These are phyloP conservation scores for Arthonia radiata DNA, from an alignment of 495 filamentous ascomycete genomes.

Conservation along the genomic window DNA sequence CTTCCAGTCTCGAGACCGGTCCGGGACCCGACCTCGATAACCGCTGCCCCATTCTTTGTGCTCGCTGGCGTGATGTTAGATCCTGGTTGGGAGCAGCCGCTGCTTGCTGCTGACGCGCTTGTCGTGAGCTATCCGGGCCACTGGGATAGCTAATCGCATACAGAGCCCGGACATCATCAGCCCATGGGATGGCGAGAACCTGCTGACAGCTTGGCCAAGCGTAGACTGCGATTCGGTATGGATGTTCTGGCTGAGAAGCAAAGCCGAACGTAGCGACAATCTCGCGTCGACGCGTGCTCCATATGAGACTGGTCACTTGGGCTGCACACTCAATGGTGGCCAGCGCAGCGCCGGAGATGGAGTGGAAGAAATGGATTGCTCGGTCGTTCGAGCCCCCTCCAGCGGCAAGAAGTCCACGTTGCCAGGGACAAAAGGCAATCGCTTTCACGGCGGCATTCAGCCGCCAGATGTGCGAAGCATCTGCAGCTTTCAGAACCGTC, in stretches of 20 bases:
- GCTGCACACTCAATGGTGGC: slow-evolving; percentile 82
- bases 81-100: slow-evolving; percentile 1
- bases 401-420: slow-evolving; percentile 63
- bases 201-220: slow-evolving; percentile 85
- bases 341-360: slow-evolving; percentile 56
- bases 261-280: slow-evolving; percentile 89
- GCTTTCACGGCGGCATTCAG: slow-evolving; percentile 88
- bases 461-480: slow-evolving; percentile 27
- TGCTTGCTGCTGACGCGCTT: background rate
- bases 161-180: slow-evolving; percentile 51
- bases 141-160: slow-evolving; percentile 48
- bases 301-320: slow-evolving; percentile 81
- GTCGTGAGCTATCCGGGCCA: slow-evolving; percentile 18
- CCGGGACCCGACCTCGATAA: too few relatives aligned
- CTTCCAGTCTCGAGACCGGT: too few relatives aligned
- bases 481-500: slow-evolving; percentile 2
- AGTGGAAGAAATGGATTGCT: slow-evolving; percentile 89
- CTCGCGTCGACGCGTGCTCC: slow-evolving; percentile 65
- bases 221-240: slow-evolving; percentile 78
- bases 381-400: slow-evolving; percentile 87
- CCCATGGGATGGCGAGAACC: slow-evolving; percentile 75
- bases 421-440: slow-evolving; percentile 94
- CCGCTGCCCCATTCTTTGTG: too few relatives aligned
- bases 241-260: slow-evolving; percentile 81
- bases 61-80: too few relatives aligned